These are phyloP conservation scores for Zymoseptoria brevis DNA, from an alignment of 2,329 filamentous ascomycete genomes.

Conservation along the genomic window DNA sequence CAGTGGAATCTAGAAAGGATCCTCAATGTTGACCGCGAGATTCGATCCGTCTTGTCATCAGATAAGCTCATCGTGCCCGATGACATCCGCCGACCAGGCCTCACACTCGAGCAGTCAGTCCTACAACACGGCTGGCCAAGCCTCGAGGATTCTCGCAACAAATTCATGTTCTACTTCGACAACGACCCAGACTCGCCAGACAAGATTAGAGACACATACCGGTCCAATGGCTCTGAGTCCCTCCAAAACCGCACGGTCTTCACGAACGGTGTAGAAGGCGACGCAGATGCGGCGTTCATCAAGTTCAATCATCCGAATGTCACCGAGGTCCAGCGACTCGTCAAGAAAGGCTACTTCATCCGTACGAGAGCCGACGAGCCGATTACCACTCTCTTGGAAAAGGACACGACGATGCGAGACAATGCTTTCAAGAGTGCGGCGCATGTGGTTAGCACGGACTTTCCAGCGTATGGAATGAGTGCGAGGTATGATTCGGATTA, in stretches of 20 bases:
- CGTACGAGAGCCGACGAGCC: conserved; percentile 43
- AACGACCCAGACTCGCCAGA: conserved; percentile 35
- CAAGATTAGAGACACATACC: conserved; percentile 35
- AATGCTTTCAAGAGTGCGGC: conserved; percentile 41
- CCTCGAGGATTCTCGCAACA: conserved; percentile 37
- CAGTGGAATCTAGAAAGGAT: conserved; percentile 40
- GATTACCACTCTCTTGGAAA: conserved; percentile 36
- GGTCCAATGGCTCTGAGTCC: conserved; percentile 26
- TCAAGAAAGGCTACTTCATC: conserved; percentile 43
- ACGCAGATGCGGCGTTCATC: conserved; percentile 42
- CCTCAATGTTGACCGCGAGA: conserved; percentile 41
- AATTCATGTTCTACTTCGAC: conserved; percentile 46
- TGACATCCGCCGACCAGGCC: conserved; percentile 34
- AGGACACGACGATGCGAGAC: conserved; percentile 38
- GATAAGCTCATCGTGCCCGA: conserved; percentile 42
- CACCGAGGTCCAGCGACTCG: conserved; percentile 38
- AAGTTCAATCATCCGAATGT: conserved; percentile 42
- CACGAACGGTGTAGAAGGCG: conserved; percentile 41
- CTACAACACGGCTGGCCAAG: conserved; percentile 44
- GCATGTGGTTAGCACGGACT: conserved; percentile 45
- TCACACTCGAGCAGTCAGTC: conserved; percentile 42
- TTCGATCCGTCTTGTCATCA: conserved; percentile 36
- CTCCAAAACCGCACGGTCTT: conserved; percentile 42
- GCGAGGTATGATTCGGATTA: conserved; percentile 43
- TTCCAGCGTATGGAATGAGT: conserved; percentile 41